Percentiles rank a stretch among this genome's conserved stretches.
Conservation (phyloP, 1,284 basidiomycete genomes). For the Rhodotorula mucilaginosa region DNA sequence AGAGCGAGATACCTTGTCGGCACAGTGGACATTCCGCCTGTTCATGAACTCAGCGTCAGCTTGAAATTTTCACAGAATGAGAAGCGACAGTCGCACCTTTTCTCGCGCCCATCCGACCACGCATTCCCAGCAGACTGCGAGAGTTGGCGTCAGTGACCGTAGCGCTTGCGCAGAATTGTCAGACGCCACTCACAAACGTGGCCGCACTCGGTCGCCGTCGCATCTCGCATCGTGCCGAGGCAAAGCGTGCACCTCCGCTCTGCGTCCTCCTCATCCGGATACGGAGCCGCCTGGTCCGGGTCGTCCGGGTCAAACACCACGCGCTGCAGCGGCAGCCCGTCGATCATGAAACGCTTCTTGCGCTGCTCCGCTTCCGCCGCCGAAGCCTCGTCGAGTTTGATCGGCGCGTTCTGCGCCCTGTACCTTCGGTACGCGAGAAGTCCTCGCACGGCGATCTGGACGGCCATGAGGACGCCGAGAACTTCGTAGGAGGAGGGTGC, state of each 20-base stretch:
- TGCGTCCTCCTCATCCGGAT: constrained; percentile 38
- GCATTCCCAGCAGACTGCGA: constrained; percentile 49
- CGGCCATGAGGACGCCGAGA: constrained; percentile 47
- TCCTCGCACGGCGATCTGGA: constrained; percentile 47
- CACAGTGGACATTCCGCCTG: constrained; percentile 48
- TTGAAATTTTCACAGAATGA: too few relatives aligned
- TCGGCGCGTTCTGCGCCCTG: constrained; percentile 23
- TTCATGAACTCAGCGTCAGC: not conserved
- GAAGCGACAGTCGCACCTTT: constrained; percentile 37
- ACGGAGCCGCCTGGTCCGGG: constrained; percentile 38
- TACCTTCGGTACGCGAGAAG: constrained; percentile 35
- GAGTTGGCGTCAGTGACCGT: not conserved
- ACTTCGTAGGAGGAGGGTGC: constrained; percentile 49
- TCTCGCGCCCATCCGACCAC: constrained; percentile 51
- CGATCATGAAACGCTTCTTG: constrained; percentile 37
- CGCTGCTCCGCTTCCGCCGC: not conserved
- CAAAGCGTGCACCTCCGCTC: constrained; percentile 49
- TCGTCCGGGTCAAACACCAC: constrained; percentile 44
- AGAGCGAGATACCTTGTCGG: constrained; percentile 42
- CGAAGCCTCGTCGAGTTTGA: not conserved
- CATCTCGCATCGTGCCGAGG: constrained; percentile 46
- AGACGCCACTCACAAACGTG: constrained; percentile 45
- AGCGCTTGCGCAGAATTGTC: not conserved
- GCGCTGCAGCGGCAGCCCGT: constrained; percentile 34
- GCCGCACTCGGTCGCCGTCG: constrained; percentile 49